Percentiles rank a stretch among this genome's conserved stretches.
These are phyloP conservation scores for Aegilops tauschii DNA, from an alignment of 176 grass and related monocot species.

Conservation along the genomic window DNA sequence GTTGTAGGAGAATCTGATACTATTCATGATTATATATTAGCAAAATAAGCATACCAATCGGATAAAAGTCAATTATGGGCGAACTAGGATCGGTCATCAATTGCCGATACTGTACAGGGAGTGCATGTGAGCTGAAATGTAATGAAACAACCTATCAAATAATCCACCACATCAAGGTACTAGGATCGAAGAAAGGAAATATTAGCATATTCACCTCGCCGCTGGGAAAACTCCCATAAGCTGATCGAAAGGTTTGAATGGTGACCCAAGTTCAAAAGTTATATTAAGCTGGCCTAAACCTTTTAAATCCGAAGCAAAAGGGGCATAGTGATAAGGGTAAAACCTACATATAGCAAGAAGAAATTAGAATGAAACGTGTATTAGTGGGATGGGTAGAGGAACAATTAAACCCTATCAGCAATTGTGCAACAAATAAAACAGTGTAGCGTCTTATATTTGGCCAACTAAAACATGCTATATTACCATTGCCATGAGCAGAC, in stretches of 20 bases:
- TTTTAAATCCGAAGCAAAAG: slow-evolving; percentile 95
- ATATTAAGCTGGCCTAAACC: slow-evolving; percentile 68
- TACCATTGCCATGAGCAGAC: slow-evolving; percentile 99
- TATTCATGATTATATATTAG: neutral
- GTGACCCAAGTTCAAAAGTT: slow-evolving; percentile 65
- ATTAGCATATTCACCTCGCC: slow-evolving; percentile 63
- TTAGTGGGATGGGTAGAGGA: neutral
- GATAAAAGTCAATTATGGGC: slow-evolving; percentile 97
- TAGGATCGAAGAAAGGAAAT: neutral
- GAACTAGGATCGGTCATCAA: slow-evolving; percentile 82
- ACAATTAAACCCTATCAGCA: neutral
- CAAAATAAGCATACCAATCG: slow-evolving; percentile 58
- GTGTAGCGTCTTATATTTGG: slow-evolving; percentile 1
- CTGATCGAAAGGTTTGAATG: slow-evolving; percentile 98
- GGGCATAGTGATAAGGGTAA: slow-evolving; percentile 99
- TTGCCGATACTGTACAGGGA: slow-evolving; percentile 71
- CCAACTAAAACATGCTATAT: slow-evolving; percentile 16
- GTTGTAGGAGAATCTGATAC: neutral
- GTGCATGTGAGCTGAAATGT: slow-evolving; percentile 80
- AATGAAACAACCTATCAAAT: slow-evolving; percentile 20
- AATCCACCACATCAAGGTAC: slow-evolving; percentile 8
- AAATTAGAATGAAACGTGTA: neutral
- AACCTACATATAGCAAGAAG: slow-evolving; percentile 54
- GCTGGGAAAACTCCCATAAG: slow-evolving; percentile 99
- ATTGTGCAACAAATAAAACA: slow-evolving; percentile 2